Evolutionary conservation across 139 green algal species (phyloP).

Genomic region (Axilococcus clingmanii): DNA sequence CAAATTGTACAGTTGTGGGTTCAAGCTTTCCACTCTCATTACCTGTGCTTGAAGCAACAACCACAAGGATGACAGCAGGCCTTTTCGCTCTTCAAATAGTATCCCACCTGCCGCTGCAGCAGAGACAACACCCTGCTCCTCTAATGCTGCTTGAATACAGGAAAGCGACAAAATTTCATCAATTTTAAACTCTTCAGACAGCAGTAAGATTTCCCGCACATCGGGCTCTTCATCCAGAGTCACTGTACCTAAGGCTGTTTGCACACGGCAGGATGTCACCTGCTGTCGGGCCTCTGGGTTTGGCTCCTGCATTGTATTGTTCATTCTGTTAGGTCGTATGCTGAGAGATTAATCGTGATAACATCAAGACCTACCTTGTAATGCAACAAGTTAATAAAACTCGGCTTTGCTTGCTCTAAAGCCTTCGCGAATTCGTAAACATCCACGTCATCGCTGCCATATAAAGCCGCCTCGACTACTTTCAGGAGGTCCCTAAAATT

Average conservation of each 20-base stretch:
- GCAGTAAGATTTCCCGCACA: slow-evolving; percentile 38
- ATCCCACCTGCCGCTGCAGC: slow-evolving; percentile 43
- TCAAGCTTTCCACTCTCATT: background rate
- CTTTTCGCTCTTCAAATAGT: slow-evolving; percentile 48
- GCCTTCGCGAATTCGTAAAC: background rate
- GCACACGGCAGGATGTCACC: slow-evolving; percentile 32
- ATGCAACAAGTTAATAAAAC: background rate
- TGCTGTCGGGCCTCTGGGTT: slow-evolving; percentile 32
- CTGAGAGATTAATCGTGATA: too few species aligned
- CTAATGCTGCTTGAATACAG: slow-evolving; percentile 39
- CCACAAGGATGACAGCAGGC: slow-evolving; percentile 25
- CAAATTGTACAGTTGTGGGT: background rate
- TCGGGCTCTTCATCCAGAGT: slow-evolving; percentile 56
- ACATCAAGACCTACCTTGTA: too few species aligned
- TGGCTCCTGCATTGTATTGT: slow-evolving; percentile 26
- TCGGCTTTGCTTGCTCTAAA: background rate
- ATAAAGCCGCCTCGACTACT: too few species aligned
- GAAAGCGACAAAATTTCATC: slow-evolving; percentile 53
- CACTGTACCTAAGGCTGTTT: slow-evolving; percentile 32
- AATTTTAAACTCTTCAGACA: slow-evolving; percentile 52
- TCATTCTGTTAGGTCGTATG: too few species aligned
- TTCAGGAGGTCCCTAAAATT: too few species aligned
- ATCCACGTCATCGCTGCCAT: too few species aligned
- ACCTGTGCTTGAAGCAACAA: slow-evolving; percentile 40
- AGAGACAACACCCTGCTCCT: slow-evolving; percentile 32